These are phyloP conservation scores for Leishmania tropica DNA, from an alignment of 208 protist genomes.

Conservation along the genomic window DNA sequence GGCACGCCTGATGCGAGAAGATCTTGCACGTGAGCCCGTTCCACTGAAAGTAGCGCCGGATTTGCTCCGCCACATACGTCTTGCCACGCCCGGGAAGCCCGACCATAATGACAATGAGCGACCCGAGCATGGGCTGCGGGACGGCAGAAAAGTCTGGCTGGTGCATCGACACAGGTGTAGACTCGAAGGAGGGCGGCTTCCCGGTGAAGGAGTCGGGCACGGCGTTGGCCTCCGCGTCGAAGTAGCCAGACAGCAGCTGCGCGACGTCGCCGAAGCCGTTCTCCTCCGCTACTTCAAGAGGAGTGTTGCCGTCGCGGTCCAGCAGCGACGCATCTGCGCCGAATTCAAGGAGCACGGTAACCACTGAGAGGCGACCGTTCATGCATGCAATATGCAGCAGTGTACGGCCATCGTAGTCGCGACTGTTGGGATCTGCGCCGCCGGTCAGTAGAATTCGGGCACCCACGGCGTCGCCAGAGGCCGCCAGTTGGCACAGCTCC, in stretches of 20 bases:
- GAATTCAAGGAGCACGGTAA: constrained; percentile 67
- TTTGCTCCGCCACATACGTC: constrained; percentile 90
- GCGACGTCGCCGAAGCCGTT: constrained; percentile 57
- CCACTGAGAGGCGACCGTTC: constrained; percentile 57
- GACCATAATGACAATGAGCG: constrained; percentile 91
- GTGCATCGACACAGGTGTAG: constrained; percentile 40
- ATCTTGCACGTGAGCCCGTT: constrained; percentile 80
- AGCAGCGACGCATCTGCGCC: constrained; percentile 53
- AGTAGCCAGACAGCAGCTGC: constrained; percentile 43
- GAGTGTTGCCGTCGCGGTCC: constrained; percentile 70
- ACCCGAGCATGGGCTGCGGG: constrained; percentile 85
- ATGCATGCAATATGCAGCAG: constrained; percentile 82
- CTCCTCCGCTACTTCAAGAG: constrained; percentile 65
- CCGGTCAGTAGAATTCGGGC: constrained; percentile 71
- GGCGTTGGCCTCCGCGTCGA: constrained; percentile 18
- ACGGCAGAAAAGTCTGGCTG: constrained; percentile 74
- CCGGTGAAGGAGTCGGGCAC: constrained; percentile 30
- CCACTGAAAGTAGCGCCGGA: constrained; percentile 92
- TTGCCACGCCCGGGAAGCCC: constrained; percentile 90
- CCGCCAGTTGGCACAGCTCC: constrained; percentile 80
- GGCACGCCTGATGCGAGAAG: constrained; percentile 73
- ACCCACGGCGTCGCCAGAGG: constrained; percentile 63
- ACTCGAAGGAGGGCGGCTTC: constrained; percentile 23
- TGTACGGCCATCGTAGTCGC: constrained; percentile 82
- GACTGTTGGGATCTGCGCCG: constrained; percentile 76